Evolutionary conservation across 495 filamentous ascomycete genomes (phyloP), one percentile per base, ranked within the genome.

Genomic region (Penicillium pancosmium): DNA sequence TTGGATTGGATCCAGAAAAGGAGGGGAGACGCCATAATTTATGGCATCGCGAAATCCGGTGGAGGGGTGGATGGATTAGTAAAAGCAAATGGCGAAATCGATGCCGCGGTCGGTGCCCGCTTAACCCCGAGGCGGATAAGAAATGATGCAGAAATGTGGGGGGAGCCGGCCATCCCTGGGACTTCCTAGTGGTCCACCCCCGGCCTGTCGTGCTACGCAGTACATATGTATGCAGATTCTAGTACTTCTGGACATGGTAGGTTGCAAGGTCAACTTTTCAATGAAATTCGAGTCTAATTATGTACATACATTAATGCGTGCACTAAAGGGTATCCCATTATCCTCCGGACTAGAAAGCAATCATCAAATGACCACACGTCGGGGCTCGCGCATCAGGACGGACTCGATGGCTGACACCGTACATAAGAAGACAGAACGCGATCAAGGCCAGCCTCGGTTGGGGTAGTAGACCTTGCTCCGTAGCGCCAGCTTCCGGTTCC

Each of bases 251-350:
- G 27, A 31, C 27, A 31, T 31, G 27, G 27, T 31, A 31, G 27
- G 21, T 15, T 50, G 48, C 31, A 53, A 60, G 60, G 58, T 57
- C 56, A 68, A 50, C 56, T 66, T 63, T 38, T 47, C 18, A 61
- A 57, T 60, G 27, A 66, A 55, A 67, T 67, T 65, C 46, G 44
- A 67, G 52, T 65, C 64, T 71, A 67, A 69, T 65, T 67, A 70
- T 68, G 62, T 69, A 67, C 68, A 65, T 68, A 69, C 61, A 68
- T 69, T 62, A 66, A 69, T 66, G 53, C 53, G 61, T 61, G 65
- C 67, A 61, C 50, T 65, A 57, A 54, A 63, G 67, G 55, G 61
- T 40, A 40, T 52, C 61, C 52, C 50, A 57, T 65, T 68, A 61
- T 57, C 53, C 47, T 60, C 50, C 50, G 59, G 56, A 66, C 47